Evolutionary conservation across 352 stramenopile species (phyloP), one percentile per base, ranked within the genome.

Genomic region (Saprolegnia parasitica): DNA sequence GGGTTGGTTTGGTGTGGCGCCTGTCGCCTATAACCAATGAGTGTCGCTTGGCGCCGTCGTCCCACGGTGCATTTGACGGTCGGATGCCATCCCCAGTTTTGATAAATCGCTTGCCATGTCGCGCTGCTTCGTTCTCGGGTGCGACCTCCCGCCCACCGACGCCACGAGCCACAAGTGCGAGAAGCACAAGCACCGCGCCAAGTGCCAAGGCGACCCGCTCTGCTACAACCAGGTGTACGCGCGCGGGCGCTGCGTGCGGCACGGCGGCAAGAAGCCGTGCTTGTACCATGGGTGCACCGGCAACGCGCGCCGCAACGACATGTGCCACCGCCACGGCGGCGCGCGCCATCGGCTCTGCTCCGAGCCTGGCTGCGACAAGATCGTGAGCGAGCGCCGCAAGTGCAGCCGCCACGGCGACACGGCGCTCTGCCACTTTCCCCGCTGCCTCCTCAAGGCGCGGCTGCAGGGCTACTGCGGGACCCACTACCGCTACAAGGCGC

Each of bases 211-310:
- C 35, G 52, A 60, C 20, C 13, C 60, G 9, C 20, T 21, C 23
- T 67, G 60, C 60, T 24, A 32, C 46, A 67, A 46, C 32, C 60
- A 67, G 32, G 60, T 67, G 40, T 67, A 67, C 24, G 60, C 60
- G 20, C 60, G 60, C 20, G 60, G 60, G 4, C 24, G 20, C 20
- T 67, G 60, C 24, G 60, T 67, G n/a, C 32, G 23, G 4, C 60
- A 67, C 32, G 60, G 60, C n/a, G 60, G 24, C 35, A 56, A 46
- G 18, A 67, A 67, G 60, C 60, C 60, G 18, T 67, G 60, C 32
- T 26, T n/a, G 20, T 55, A 61, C 26, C 26, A 58, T 32, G 63
- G 63, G 10, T 70, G 63, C 54, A 61, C 42, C 4, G 20, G 54
- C 9, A 52, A 52, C 35, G 46, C 46, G 10, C 63, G 63, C 5